These are phyloP conservation scores for Murraya koenigii DNA, from an alignment of 345 rosid genomes.

Conservation along the genomic window DNA sequence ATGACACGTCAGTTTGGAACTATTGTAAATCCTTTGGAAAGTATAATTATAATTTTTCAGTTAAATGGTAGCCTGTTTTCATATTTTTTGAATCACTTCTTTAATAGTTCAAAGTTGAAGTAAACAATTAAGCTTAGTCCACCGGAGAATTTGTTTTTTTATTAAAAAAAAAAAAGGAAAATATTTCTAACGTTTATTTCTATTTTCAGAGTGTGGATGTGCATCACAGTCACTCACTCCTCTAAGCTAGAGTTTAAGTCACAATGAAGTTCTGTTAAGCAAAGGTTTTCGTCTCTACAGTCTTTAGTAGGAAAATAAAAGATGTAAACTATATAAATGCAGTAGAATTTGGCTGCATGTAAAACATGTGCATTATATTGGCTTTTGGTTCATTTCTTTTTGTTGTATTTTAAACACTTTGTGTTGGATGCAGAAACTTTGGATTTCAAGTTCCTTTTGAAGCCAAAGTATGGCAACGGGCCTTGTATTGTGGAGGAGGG, in stretches of 20 bases:
- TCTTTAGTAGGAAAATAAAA: too few species aligned
- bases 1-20: too few species aligned
- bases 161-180: background rate
- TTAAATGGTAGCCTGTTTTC: background rate
- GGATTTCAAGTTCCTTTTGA: constrained; percentile 97
- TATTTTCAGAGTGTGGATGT: background rate
- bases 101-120: background rate
- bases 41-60: background rate
- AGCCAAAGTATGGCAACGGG: constrained; percentile 60
- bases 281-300: background rate
- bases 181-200: too few species aligned
- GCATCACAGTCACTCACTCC: background rate
- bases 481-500: constrained; percentile 94
- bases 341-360: background rate
- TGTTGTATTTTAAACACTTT: constrained; percentile 1
- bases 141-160: background rate
- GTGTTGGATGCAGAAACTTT: constrained; percentile 60
- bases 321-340: background rate
- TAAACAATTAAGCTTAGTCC: background rate
- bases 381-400: background rate
- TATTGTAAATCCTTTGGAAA: background rate
- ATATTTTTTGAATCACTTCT: background rate
- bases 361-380: background rate
- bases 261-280: background rate
- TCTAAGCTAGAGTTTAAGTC: background rate